These are phyloP conservation scores for Kwoniella heveanensis DNA, from an alignment of 768 basidiomycete genomes.

Conservation along the genomic window DNA sequence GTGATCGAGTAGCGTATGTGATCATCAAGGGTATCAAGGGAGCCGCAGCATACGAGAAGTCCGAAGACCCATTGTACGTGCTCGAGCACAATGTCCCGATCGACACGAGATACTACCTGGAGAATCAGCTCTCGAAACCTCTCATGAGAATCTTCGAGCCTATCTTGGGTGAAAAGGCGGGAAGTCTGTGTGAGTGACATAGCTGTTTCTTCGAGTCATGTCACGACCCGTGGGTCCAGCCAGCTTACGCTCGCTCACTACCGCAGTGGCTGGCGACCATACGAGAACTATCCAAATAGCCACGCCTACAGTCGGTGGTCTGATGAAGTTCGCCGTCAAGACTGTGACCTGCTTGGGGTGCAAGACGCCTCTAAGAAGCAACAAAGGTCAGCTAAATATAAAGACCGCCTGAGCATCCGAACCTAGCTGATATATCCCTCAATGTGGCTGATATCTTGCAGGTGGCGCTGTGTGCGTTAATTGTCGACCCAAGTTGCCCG, in stretches of 20 bases:
- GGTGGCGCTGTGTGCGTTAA: conserved; percentile 94
- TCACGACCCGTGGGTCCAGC: neutral
- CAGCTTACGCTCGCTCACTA: neutral
- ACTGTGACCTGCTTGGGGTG: conserved; percentile 93
- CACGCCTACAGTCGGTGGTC: conserved; percentile 90
- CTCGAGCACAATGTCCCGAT: conserved; percentile 97
- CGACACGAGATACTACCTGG: conserved; percentile 96
- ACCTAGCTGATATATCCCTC: too few relatives aligned
- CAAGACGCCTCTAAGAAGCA: conserved; percentile 78
- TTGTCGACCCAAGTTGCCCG: conserved; percentile 79
- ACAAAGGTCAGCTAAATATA: conserved; percentile 79
- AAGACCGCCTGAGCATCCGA: too few relatives aligned
- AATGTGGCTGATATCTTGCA: conserved; percentile 56
- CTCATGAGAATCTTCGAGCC: conserved; percentile 98
- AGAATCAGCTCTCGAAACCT: conserved; percentile 96
- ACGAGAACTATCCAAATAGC: conserved; percentile 94
- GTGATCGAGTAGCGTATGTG: conserved; percentile 98
- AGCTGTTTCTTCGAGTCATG: neutral
- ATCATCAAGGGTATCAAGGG: conserved; percentile 96
- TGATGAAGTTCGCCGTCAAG: conserved; percentile 99
- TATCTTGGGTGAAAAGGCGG: conserved; percentile 88
- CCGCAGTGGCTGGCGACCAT: conserved; percentile 88
- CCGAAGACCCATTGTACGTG: conserved; percentile 95
- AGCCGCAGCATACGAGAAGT: conserved; percentile 97
- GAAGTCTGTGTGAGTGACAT: conserved; percentile 75